Base-by-base conservation (phyloP, 2,329 filamentous ascomycete genomes). In the Cercospora sesami region DNA sequence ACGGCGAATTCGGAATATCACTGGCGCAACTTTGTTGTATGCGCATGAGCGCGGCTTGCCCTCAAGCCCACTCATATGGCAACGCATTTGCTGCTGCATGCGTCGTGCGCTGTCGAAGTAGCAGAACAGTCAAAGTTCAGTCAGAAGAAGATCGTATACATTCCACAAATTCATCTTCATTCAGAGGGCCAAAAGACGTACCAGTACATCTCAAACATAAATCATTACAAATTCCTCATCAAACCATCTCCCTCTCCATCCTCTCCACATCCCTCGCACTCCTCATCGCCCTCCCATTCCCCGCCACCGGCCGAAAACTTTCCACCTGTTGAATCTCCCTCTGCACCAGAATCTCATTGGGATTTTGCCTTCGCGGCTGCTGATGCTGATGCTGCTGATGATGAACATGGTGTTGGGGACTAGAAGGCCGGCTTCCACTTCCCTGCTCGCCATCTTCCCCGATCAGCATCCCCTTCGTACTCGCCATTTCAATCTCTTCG, bases 301-400 rank as follows among this genome's bases (percentile, higher is more conserved):
- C 48, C 14, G 16, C 42, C 6, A 63, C 48, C 60, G 14, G 61
- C 63, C 59, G 62, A n/a, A 63, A 30, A 55, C 31, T 62, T 39
- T 65, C 58, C 58, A 68, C 66, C 36, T 68, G 66, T 51, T 68
- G 45, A 53, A 68, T 68, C 9, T 68, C 66, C 12, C 63, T 68
- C 48, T 65, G 66, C 57, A 68, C 66, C 51, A 68, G 30, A 9
- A 68, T 68, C 30, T 63, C 33, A 16, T 59, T 61, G 5, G 23
- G 48, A 28, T 55, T 55, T 6, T 55, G 48, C 23, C 48, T 55
- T 10, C 48, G 23, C 16, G 23, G 23, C 9, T 55, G 21, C 5
- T 28, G 23, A 55, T 28, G 23, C 4, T 42, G 36, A 42, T 42
- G 36, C 36, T 39, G 36, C 6, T 51, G n/a, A 9, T 28, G 23